Base-by-base conservation (phyloP, 306 rosid genomes). In the Lathyrus sativus region DNA sequence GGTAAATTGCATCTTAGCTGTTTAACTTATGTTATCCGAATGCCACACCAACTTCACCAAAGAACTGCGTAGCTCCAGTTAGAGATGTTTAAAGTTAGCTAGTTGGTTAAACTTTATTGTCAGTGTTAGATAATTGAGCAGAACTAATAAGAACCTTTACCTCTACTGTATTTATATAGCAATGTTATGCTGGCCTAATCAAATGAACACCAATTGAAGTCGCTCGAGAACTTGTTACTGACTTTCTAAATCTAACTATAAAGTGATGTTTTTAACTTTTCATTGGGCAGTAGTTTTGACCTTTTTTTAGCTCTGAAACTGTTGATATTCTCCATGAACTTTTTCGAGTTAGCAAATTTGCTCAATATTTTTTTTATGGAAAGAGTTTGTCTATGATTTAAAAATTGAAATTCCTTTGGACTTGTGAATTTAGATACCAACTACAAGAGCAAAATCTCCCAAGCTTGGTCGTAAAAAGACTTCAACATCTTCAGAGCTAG, bases 381-480 rank as follows among this genome's bases (percentile, higher is more conserved):
- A 35, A 35, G 39, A 60, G 55, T 24, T 49, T 73, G 62, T 39
- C 28, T 59, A 38, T 69, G 35, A 46, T 70, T 46, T 62, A 13
- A 55, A 59, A 65, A 43, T 60, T 38, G 28, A 68, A 45, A 49
- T 19, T 67, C 44, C 55, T 48, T 42, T 67, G 74, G 48, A 49
- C 76, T 76, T 81, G 39, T 72, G 64, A 58, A 74, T 79, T 76
- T 83, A 95, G 99, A 81, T 91, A 76, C 99, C 99, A 67, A 81
- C 96, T 59, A 95, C 99, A 70, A 88, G 99, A 85, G 88, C 99
- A 53, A 95, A 90, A 79, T 95, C 99, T 77, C 99, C 99, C 60
- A 95, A 95, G 82, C 96, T 95, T 51, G 97, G 99, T 46, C 92
- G 99, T 5, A 91, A 59, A 78, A 95, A 95, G 87, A 76, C 75